Conservation (phyloP, 169 alveolate genomes). For the Babesia ovis region DNA sequence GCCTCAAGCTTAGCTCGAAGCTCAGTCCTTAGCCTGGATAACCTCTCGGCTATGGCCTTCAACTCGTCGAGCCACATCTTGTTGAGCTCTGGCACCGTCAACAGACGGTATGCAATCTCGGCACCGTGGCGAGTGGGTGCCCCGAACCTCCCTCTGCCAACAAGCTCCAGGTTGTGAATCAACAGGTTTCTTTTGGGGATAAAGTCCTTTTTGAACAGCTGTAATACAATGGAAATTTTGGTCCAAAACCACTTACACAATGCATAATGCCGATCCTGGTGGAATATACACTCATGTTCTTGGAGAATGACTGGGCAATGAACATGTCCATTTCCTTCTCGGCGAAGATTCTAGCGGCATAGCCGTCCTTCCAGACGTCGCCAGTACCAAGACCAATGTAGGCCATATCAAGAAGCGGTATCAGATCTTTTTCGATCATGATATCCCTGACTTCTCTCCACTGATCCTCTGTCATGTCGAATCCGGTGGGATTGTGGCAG, state of each 20-base stretch:
- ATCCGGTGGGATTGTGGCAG: conserved; percentile 68
- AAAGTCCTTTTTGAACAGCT: conserved; percentile 43
- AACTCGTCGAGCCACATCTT: conserved; percentile 56
- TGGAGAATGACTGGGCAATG: conserved; percentile 68
- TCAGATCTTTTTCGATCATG: conserved; percentile 30
- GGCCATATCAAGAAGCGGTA: conserved; percentile 62
- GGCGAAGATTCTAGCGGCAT: conserved; percentile 38
- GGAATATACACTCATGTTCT: conserved; percentile 64
- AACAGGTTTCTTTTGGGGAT: conserved; percentile 9
- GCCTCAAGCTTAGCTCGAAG: conserved; percentile 39
- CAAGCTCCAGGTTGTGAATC: conserved; percentile 16
- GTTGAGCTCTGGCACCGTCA: conserved; percentile 19
- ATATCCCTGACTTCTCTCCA: conserved; percentile 49
- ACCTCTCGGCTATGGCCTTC: conserved; percentile 5
- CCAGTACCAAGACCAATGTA: conserved; percentile 63
- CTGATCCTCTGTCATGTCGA: conserved; percentile 52
- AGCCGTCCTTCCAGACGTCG: conserved; percentile 44
- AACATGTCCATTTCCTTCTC: conserved; percentile 49
- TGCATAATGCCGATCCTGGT: conserved; percentile 63
- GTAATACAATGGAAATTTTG: background rate
- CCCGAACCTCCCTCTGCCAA: conserved; percentile 57
- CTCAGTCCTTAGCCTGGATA: conserved; percentile 9
- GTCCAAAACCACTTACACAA: conserved; percentile 12
- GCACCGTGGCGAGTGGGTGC: conserved; percentile 56
- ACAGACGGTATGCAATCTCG: conserved; percentile 36